These are phyloP conservation scores for Sphagnum magellanicum DNA, from an alignment of 228 moss, liverwort and hornwort genomes.

Conservation along the genomic window DNA sequence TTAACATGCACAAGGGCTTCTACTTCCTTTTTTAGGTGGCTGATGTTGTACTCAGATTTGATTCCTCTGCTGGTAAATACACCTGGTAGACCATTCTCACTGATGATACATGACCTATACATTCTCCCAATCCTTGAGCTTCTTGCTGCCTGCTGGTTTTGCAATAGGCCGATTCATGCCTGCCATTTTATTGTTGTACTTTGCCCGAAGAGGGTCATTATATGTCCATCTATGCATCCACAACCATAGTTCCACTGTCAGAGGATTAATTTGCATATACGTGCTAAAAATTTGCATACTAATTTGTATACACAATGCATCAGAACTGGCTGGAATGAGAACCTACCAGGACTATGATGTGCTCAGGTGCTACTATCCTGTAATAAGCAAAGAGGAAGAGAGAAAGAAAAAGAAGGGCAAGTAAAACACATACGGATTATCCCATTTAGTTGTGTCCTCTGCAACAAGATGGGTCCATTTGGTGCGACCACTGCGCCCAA, in stretches of 20 bases:
- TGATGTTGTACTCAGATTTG: too few relatives aligned
- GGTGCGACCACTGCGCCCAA: slow-evolving; percentile 83
- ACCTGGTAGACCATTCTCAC: too few relatives aligned
- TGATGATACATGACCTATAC: slow-evolving; percentile 4
- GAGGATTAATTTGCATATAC: too few relatives aligned
- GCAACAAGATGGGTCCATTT: slow-evolving; percentile 96
- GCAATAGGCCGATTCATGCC: slow-evolving; percentile 82
- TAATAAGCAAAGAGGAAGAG: too few relatives aligned
- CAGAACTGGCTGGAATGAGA: too few relatives aligned
- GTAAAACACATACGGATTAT: slow-evolving; percentile 60
- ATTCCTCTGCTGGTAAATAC: too few relatives aligned
- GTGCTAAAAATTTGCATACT: too few relatives aligned
- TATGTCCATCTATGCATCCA: slow-evolving; percentile 77
- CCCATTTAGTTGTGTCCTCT: slow-evolving; percentile 92
- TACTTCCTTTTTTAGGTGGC: too few relatives aligned
- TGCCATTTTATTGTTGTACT: slow-evolving; percentile 90
- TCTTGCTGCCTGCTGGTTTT: slow-evolving; percentile 86
- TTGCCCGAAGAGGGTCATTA: slow-evolving; percentile 85
- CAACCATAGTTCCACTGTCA: background rate
- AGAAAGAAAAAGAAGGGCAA: background rate
- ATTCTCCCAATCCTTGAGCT: slow-evolving; percentile 82
- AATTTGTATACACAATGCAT: too few relatives aligned
- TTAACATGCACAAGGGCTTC: too few relatives aligned
- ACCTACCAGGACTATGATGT: too few relatives aligned
- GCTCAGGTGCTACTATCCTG: too few relatives aligned